These are phyloP conservation scores for Hippophae gyantsensis DNA, from an alignment of 306 rosid species.

Conservation along the genomic window DNA sequence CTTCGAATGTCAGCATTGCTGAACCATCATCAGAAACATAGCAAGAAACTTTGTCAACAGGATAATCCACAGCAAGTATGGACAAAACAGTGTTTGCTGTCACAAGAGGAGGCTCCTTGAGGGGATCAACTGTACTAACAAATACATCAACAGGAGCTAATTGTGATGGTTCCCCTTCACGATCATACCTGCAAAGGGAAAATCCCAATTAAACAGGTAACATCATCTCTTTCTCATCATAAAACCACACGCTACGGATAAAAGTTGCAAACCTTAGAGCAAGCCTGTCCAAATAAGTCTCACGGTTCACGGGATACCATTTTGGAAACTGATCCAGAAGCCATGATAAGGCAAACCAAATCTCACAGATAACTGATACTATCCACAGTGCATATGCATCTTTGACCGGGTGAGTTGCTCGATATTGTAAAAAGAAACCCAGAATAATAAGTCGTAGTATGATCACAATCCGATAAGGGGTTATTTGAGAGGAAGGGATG, in stretches of 20 bases:
- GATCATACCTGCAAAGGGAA: conserved; percentile 57
- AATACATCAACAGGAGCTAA: conserved; percentile 87
- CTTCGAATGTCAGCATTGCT: conserved; percentile 94
- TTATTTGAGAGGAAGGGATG: conserved; percentile 71
- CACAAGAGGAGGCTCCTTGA: conserved; percentile 92
- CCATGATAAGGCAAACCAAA: conserved; percentile 98
- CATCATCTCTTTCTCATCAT: background rate
- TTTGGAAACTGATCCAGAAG: conserved; percentile 98
- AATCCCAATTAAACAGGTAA: conserved; percentile 16
- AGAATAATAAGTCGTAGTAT: conserved; percentile 89
- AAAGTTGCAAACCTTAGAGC: conserved; percentile 52
- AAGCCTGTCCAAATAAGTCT: conserved; percentile 94
- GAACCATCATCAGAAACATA: conserved; percentile 99
- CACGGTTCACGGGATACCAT: conserved; percentile 90
- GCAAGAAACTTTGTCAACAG: conserved; percentile 99
- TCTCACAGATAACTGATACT: conserved; percentile 95
- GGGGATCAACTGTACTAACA: conserved; percentile 99
- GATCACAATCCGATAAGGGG: conserved; percentile 91
- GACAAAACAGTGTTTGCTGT: conserved; percentile 99
- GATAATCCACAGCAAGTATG: conserved; percentile 94
- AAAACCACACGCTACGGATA: conserved; percentile 5
- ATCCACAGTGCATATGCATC: conserved; percentile 90
- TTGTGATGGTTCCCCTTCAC: conserved; percentile 97
- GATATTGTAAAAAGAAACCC: conserved; percentile 91
- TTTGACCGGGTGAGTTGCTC: conserved; percentile 90